Evolutionary conservation across 192 early-diverging fungal species (phyloP).

Genomic region (Entomortierella beljakovae): DNA sequence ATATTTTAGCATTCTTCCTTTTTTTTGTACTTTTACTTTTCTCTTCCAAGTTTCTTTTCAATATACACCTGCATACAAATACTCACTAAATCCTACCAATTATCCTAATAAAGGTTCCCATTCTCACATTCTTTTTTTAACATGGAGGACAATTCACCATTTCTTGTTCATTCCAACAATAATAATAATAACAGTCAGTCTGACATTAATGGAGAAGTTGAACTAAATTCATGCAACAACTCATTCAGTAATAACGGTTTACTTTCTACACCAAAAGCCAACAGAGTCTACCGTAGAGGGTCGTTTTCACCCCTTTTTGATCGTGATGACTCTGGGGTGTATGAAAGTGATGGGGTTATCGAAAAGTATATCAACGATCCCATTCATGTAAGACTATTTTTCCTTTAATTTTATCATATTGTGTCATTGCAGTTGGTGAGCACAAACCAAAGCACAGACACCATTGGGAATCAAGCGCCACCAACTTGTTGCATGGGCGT

Average conservation of each 20-base stretch:
- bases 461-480: neutral
- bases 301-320: constrained; percentile 45
- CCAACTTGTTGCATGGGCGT: constrained; percentile 11
- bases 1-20: neutral
- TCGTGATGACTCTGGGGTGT: constrained; percentile 42
- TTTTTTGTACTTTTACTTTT: neutral
- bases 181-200: neutral
- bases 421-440: neutral
- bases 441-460: constrained; percentile 6
- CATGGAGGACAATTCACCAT: constrained; percentile 26
- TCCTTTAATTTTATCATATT: too few species aligned
- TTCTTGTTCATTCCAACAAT: constrained; percentile 12
- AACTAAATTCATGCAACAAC: constrained; percentile 15
- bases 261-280: constrained; percentile 11
- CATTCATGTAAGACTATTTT: constrained; percentile 68
- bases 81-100: constrained; percentile 1
- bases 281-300: constrained; percentile 22
- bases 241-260: constrained; percentile 8
- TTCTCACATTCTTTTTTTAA: neutral
- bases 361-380: constrained; percentile 78
- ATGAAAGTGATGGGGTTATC: constrained; percentile 33
- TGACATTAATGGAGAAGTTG: neutral
- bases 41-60: neutral
- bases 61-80: neutral
- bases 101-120: constrained; percentile 6